phyloP scores from a whole-genome alignment of 1,284 basidiomycete genomes.

The Anthracocystis setariae region DNA sequence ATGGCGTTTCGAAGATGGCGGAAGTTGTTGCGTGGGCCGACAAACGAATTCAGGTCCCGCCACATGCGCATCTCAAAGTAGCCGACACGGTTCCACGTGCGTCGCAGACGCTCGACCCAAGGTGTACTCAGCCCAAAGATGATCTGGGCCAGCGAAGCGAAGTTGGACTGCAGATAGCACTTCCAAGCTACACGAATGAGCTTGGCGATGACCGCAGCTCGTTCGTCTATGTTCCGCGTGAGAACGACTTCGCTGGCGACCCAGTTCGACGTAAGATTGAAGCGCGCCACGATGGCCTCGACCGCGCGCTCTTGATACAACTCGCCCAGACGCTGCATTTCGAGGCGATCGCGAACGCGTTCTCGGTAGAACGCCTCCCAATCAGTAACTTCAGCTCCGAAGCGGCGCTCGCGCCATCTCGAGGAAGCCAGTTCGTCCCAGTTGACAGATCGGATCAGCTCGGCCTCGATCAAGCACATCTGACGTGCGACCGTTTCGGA shows the following conservation, averaged over 20 bases:
- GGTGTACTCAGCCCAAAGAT: slow-evolving; percentile 80
- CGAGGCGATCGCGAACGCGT: slow-evolving; percentile 76
- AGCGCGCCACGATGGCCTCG: slow-evolving; percentile 80
- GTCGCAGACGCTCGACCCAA: slow-evolving; percentile 78
- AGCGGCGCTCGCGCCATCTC: slow-evolving; percentile 66
- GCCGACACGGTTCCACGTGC: slow-evolving; percentile 77
- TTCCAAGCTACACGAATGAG: slow-evolving; percentile 90
- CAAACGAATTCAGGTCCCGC: slow-evolving; percentile 78
- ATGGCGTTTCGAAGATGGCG: slow-evolving; percentile 70
- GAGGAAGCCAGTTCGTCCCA: slow-evolving; percentile 81
- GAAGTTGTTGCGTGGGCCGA: slow-evolving; percentile 78
- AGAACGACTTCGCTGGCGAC: slow-evolving; percentile 78
- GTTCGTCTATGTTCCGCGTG: slow-evolving; percentile 71
- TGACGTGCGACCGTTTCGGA: slow-evolving; percentile 78
- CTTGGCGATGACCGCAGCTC: slow-evolving; percentile 78
- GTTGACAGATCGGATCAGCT: slow-evolving; percentile 81
- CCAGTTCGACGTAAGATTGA: slow-evolving; percentile 86
- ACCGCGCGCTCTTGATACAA: slow-evolving; percentile 49
- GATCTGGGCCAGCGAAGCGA: slow-evolving; percentile 82
- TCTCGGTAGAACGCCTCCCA: slow-evolving; percentile 85
- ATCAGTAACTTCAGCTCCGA: slow-evolving; percentile 76
- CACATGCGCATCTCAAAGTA: slow-evolving; percentile 81
- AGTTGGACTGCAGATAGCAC: slow-evolving; percentile 82
- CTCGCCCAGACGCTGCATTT: slow-evolving; percentile 69
- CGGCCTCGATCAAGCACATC: slow-evolving; percentile 86